phyloP scores from a whole-genome alignment of 2,329 filamentous ascomycete species.

The Beauveria asiatica region DNA sequence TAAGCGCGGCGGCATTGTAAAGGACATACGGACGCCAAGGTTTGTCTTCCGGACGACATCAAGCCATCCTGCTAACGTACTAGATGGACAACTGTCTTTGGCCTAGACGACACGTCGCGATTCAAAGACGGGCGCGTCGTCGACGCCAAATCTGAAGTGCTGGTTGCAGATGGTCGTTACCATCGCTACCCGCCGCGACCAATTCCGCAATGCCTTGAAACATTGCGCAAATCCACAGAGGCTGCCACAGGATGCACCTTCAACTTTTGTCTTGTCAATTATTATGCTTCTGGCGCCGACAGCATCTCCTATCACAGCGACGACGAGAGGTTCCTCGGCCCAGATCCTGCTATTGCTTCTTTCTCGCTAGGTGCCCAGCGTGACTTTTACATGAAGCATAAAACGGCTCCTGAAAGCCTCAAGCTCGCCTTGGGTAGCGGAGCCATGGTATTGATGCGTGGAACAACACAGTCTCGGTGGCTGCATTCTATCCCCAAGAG shows the following conservation, averaged over 20 bases:
- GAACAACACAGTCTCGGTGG: slow-evolving; percentile 67
- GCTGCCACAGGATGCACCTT: slow-evolving; percentile 56
- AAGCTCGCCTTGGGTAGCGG: slow-evolving; percentile 53
- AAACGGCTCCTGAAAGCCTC: slow-evolving; percentile 40
- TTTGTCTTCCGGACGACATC: slow-evolving; percentile 15
- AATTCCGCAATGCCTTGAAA: slow-evolving; percentile 60
- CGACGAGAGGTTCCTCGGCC: slow-evolving; percentile 68
- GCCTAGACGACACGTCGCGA: slow-evolving; percentile 51
- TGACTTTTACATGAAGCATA: slow-evolving; percentile 75
- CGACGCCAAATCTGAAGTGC: slow-evolving; percentile 33
- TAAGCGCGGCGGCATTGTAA: slow-evolving; percentile 53
- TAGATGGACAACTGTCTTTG: slow-evolving; percentile 48
- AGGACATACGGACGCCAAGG: slow-evolving; percentile 49
- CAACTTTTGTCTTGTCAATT: slow-evolving; percentile 77
- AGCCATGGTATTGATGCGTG: slow-evolving; percentile 74
- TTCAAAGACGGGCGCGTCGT: slow-evolving; percentile 43
- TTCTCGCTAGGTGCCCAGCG: slow-evolving; percentile 63
- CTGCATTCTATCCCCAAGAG: slow-evolving; percentile 71
- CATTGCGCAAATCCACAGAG: slow-evolving; percentile 55
- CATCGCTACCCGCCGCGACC: slow-evolving; percentile 54
- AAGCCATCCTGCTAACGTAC: not conserved
- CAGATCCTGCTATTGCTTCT: slow-evolving; percentile 62
- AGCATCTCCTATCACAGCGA: slow-evolving; percentile 76
- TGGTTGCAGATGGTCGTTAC: slow-evolving; percentile 44
- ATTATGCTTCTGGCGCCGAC: slow-evolving; percentile 69